Percentiles rank a stretch among this genome's conserved stretches.
phyloP scores from a whole-genome alignment of 768 basidiomycete genomes.

The Lactarius pseudohatsudake region DNA sequence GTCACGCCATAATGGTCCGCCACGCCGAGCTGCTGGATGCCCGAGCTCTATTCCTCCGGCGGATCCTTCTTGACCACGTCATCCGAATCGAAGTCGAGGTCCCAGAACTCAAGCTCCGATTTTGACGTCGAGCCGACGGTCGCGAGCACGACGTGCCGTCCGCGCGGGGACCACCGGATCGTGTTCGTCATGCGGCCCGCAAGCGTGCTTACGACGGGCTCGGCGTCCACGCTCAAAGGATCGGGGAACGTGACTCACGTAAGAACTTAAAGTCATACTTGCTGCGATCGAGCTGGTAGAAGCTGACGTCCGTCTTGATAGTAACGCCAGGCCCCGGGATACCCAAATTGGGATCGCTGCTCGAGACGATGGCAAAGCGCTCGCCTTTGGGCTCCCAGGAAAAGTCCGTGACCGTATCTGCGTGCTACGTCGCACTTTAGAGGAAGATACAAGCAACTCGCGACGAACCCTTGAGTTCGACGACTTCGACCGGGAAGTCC shows the following conservation, averaged over 20 bases:
- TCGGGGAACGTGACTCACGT: constrained; percentile 47
- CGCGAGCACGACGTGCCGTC: constrained; percentile 92
- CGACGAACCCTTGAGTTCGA: constrained; percentile 86
- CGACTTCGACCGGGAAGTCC: constrained; percentile 95
- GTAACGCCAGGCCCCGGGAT: constrained; percentile 87
- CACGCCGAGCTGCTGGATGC: constrained; percentile 56
- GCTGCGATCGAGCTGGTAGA: constrained; percentile 88
- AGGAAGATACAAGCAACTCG: not conserved
- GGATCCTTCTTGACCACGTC: constrained; percentile 50
- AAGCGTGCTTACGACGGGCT: constrained; percentile 56
- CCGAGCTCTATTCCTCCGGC: constrained; percentile 76
- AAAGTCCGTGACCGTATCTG: constrained; percentile 90
- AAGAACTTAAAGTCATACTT: constrained; percentile 95
- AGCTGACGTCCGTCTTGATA: constrained; percentile 94
- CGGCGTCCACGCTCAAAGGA: constrained; percentile 10
- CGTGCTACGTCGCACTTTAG: constrained; percentile 35
- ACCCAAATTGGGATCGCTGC: constrained; percentile 89
- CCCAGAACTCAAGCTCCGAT: constrained; percentile 99
- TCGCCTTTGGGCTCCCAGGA: constrained; percentile 98
- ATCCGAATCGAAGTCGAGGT: constrained; percentile 82
- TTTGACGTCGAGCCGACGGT: constrained; percentile 94
- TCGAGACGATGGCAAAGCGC: constrained; percentile 94
- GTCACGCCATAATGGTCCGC: constrained; percentile 97
- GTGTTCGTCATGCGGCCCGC: constrained; percentile 86
- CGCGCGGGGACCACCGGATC: constrained; percentile 94